Evolutionary conservation across 306 rosid species (phyloP).

Genomic region (Elaeagnus macrophylla): DNA sequence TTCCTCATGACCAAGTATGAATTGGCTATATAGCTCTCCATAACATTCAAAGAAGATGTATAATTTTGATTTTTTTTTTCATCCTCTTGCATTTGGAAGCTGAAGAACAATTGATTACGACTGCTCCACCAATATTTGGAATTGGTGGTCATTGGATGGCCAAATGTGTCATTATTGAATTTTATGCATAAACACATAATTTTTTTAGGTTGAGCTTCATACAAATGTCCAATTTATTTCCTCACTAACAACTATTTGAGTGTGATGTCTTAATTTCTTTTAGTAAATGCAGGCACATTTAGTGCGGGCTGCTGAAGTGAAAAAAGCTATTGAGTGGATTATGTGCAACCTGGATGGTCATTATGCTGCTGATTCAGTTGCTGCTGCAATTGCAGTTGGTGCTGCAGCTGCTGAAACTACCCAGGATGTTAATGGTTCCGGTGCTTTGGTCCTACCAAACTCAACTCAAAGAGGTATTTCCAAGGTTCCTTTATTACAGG

Average conservation of each 20-base stretch:
- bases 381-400: constrained; percentile 87
- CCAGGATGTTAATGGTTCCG: constrained; percentile 49
- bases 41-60: not conserved
- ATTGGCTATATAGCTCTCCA: not conserved
- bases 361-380: constrained; percentile 92
- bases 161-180: not conserved
- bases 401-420: constrained; percentile 62
- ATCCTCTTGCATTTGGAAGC: not conserved
- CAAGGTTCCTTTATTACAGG: constrained; percentile 47
- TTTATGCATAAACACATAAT: not conserved
- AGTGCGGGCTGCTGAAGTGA: constrained; percentile 93
- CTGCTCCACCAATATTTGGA: not conserved
- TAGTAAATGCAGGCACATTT: constrained; percentile 99
- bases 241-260: constrained; percentile 28
- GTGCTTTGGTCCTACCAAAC: constrained; percentile 31
- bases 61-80: not conserved
- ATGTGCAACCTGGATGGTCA: constrained; percentile 85
- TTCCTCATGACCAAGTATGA: not conserved
- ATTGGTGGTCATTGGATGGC: not conserved
- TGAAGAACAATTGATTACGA: not conserved
- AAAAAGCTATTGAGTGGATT: constrained; percentile 92
- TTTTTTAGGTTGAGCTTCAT: not conserved
- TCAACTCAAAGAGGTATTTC: constrained; percentile 43
- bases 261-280: constrained; percentile 67
- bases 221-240: constrained; percentile 5